Conservation (phyloP, 345 rosid genomes). For the Citrus australasica region DNA sequence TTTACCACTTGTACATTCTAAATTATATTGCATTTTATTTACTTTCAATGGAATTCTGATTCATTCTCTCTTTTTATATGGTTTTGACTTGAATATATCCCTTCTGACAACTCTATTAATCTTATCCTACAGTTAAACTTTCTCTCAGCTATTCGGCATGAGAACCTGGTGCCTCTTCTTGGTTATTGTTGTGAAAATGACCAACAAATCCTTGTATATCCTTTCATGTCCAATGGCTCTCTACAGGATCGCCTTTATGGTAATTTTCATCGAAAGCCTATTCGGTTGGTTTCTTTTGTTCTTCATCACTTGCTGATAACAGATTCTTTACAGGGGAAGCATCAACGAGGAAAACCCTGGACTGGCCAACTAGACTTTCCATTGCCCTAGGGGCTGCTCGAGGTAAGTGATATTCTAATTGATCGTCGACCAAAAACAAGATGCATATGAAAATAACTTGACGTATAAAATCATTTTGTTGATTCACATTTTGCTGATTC, state of each 20-base stretch:
- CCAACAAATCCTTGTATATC: conserved; percentile 69
- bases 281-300: not conserved
- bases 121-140: conserved; percentile 48
- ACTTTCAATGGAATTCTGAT: not conserved
- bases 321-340: conserved; percentile 51
- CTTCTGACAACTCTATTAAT: conserved; percentile 6
- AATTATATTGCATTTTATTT: not conserved
- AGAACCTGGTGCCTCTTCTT: conserved; percentile 64
- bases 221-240: conserved; percentile 75
- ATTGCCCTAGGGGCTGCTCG: conserved; percentile 69
- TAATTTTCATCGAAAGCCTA: conserved; percentile 16
- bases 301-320: conserved; percentile 10
- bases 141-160: conserved; percentile 61
- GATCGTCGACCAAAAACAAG: not conserved
- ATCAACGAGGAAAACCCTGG: conserved; percentile 56
- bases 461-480: not conserved
- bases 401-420: conserved; percentile 38
- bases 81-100: not conserved
- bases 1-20: not conserved
- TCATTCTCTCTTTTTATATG: not conserved
- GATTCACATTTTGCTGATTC: no score
- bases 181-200: conserved; percentile 66
- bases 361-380: conserved; percentile 73
- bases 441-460: not conserved
- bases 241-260: conserved; percentile 71